phyloP scores from a whole-genome alignment of 805 yeast species.

The Cyberlindnera bimundalis region DNA sequence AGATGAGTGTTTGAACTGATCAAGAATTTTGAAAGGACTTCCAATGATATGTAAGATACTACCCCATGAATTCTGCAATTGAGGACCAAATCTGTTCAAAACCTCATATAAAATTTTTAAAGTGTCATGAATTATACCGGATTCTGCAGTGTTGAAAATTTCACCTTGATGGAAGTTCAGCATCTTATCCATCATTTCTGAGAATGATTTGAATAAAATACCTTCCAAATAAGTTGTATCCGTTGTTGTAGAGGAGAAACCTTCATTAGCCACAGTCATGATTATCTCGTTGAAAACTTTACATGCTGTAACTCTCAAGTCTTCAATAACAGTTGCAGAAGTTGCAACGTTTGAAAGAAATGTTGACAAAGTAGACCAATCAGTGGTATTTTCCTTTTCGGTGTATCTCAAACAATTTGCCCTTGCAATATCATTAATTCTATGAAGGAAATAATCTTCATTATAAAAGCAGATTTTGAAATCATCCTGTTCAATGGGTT shows the following conservation, averaged over 20 bases:
- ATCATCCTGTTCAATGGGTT: constrained; percentile 25
- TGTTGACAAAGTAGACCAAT: constrained; percentile 47
- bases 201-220: constrained; percentile 47
- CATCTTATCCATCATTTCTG: constrained; percentile 41
- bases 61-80: constrained; percentile 66
- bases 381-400: constrained; percentile 33
- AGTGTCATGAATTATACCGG: constrained; percentile 60
- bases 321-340: constrained; percentile 40
- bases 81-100: constrained; percentile 74
- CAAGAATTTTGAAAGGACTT: constrained; percentile 51
- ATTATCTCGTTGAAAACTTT: constrained; percentile 51
- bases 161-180: constrained; percentile 30
- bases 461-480: constrained; percentile 47
- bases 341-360: constrained; percentile 45
- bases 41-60: constrained; percentile 56
- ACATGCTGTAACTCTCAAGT: constrained; percentile 46
- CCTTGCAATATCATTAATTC: constrained; percentile 48
- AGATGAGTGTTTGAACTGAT: constrained; percentile 22
- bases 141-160: constrained; percentile 51
- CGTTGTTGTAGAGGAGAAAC: constrained; percentile 11
- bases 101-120: constrained; percentile 65
- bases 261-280: constrained; percentile 27
- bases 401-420: constrained; percentile 52
- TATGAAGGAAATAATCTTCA: constrained; percentile 49
- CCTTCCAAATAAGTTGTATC: constrained; percentile 36